A percentile compares a stretch with the other conserved stretches of the same genome.
phyloP scores from a whole-genome alignment of 768 basidiomycete species.

The Podaxis pistillaris region DNA sequence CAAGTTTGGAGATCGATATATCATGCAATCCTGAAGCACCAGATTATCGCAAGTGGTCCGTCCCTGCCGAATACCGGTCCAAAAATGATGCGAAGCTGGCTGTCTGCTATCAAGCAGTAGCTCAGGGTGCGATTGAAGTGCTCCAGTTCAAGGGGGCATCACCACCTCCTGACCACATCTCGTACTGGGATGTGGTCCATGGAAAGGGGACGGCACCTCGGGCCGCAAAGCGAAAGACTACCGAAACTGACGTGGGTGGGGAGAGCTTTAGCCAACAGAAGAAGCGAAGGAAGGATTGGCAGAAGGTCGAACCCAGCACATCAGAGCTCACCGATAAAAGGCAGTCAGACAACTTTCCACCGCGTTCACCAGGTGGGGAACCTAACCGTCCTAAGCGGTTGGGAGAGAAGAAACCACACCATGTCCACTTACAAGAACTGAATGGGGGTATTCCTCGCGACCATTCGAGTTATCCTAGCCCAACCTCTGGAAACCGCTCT shows the following conservation, averaged over 20 bases:
- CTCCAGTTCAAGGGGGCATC: conserved; percentile 50
- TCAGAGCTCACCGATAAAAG: neutral
- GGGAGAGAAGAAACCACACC: neutral
- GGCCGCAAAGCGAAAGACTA: neutral
- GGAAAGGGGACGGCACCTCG: neutral
- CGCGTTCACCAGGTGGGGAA: neutral
- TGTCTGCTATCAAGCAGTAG: conserved; percentile 49
- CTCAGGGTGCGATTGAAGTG: conserved; percentile 58
- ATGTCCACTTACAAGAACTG: neutral
- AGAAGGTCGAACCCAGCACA: neutral
- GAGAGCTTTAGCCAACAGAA: neutral
- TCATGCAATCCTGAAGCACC: conserved; percentile 1
- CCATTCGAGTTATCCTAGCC: too few relatives aligned
- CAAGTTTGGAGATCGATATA: conserved; percentile 8
- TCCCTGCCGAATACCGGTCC: conserved; percentile 48
- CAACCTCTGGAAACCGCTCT: neutral
- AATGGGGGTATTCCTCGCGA: neutral
- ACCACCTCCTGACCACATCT: conserved; percentile 39
- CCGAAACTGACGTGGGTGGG: neutral
- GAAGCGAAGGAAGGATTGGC: conserved; percentile 10
- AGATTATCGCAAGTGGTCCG: conserved; percentile 37
- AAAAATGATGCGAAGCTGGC: conserved; percentile 64
- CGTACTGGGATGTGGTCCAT: conserved; percentile 31
- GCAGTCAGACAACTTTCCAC: neutral
- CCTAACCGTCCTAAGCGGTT: neutral